Evolutionary conservation across 2,329 filamentous ascomycete genomes (phyloP), one percentile per base, ranked within the genome.

Genomic region (Coleophoma cylindrospora): DNA sequence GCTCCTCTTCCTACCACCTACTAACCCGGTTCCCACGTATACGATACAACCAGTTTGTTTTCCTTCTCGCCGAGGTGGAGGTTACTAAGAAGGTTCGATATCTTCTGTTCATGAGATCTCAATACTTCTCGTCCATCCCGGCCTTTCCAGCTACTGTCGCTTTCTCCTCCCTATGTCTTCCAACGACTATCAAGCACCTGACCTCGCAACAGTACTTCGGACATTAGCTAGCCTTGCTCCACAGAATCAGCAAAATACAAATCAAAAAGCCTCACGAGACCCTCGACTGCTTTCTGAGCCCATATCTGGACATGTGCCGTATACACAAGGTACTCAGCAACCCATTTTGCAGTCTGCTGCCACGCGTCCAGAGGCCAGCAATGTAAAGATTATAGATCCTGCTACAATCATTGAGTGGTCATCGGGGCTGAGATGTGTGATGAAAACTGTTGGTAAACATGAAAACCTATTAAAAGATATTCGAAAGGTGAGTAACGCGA

Each of bases 371-470:
- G 21, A 48, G 22, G 44, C 37, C 19, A 47, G 48, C 12, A 49
- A 50, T 33, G 43, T 49, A n/a, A 60, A 57, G 17, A 19, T 58
- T 10, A 47, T 66, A 34, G 72, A 77, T 56, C 66, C 75, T 9
- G 66, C 74, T 19, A 70, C 65, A 2, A 77, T 79, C 47, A 74
- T 70, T 13, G 72, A 75, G 36, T 80, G 76, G 75, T 69, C 74
- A 13, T 63, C 70, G 10, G 77, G 74, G 7, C 61, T 79, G 33
- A 69, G 69, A 56, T 72, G 75, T 63, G 70, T 79, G 19, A 78
- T 75, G 69, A 70, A 69, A 47, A 70, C 70, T 3, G 68, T 78
- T 17, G 65, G 68, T 0, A 69, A 68, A 40, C 72, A 74, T 52
- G 71, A 76, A 49, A 63, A 65, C 33, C 64, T 70, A 2, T 64